Evolutionary conservation across 2,329 filamentous ascomycete genomes (phyloP), one percentile per base, ranked within the genome.

Genomic region (Exophiala alcalophila): DNA sequence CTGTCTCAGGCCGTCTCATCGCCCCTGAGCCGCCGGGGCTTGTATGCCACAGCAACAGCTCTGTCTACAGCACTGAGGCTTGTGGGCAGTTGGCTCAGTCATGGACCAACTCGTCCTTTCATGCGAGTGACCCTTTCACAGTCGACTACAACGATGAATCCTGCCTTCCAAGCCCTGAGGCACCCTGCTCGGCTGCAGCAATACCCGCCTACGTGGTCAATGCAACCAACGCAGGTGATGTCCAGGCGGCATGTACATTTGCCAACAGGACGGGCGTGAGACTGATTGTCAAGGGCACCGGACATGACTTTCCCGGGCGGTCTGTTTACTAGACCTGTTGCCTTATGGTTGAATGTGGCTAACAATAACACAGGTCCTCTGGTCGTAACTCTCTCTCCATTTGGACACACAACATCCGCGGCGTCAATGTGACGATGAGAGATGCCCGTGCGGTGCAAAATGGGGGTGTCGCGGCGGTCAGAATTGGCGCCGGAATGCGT

Each of bases 401-500:
- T 55, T 71, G n/a, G 67, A 70, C 49, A 28, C 50, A 47, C 32
- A 47, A 47, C 23, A 49, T 47, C 12, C 42, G 36, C n/a, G 43
- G 35, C 16, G 25, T 48, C 20, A 36, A 42, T 18, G 35, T 47
- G 9, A 50, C 36, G 15, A 38, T 40, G 24, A 28, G 32, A 10
- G 42, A 46, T 35, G n/a, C 31, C 11, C 42, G 26, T 21, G 50
- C 39, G 10, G 47, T 31, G 26, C 36, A 35, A 4, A 42, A 50
- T 14, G 50, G 46, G 10, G 52, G 44, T 12, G 24, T 51, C 25
- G 52, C 47, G 15, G 77, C 75, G 0, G 67, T 80, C 51, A 79
- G 75, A 57, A 62, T 77, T 12, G 76, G 74, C 2, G 67, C 74
- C 7, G 77, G 77, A 39, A 69, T 80, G 6, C 66, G 76, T 44